These are phyloP conservation scores for Aspergillus sergii DNA, from an alignment of 2,329 filamentous ascomycete genomes.

Conservation along the genomic window DNA sequence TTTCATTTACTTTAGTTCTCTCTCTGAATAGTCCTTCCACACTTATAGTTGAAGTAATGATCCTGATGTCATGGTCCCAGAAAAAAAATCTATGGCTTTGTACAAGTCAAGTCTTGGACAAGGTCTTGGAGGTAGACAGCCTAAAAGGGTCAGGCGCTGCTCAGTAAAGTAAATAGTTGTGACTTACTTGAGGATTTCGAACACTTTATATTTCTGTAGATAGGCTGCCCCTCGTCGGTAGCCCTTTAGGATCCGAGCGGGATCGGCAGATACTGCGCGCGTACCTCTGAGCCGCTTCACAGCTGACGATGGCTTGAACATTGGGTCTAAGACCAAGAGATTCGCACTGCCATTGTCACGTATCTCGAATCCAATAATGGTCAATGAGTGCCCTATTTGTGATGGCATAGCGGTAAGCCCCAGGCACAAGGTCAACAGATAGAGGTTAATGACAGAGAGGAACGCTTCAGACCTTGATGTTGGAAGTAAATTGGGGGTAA, in stretches of 20 bases:
- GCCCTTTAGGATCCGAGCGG: conserved; percentile 63
- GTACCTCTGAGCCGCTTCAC: conserved; percentile 62
- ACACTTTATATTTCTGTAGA: conserved; percentile 70
- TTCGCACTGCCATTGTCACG: conserved; percentile 65
- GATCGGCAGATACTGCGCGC: conserved; percentile 44
- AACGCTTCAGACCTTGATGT: conserved; percentile 62
- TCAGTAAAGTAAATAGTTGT: background rate
- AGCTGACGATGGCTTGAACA: conserved; percentile 69
- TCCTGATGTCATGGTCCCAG: background rate
- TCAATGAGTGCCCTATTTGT: conserved; percentile 75
- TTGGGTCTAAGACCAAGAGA: conserved; percentile 86
- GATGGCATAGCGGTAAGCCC: background rate
- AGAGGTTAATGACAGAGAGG: background rate
- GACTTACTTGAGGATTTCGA: conserved; percentile 73
- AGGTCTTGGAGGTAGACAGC: conserved; percentile 5
- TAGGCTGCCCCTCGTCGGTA: conserved; percentile 74
- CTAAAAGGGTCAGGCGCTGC: conserved; percentile 8
- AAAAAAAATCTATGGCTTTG: background rate
- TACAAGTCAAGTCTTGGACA: background rate
- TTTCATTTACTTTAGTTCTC: background rate
- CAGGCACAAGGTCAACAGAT: background rate
- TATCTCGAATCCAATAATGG: conserved; percentile 81
- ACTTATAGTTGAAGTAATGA: background rate
- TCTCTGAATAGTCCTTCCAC: background rate
- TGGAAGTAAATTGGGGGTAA: conserved; percentile 89